Conservation (phyloP, 1,284 basidiomycete genomes). For the Apiotrichum veenhuisii region DNA sequence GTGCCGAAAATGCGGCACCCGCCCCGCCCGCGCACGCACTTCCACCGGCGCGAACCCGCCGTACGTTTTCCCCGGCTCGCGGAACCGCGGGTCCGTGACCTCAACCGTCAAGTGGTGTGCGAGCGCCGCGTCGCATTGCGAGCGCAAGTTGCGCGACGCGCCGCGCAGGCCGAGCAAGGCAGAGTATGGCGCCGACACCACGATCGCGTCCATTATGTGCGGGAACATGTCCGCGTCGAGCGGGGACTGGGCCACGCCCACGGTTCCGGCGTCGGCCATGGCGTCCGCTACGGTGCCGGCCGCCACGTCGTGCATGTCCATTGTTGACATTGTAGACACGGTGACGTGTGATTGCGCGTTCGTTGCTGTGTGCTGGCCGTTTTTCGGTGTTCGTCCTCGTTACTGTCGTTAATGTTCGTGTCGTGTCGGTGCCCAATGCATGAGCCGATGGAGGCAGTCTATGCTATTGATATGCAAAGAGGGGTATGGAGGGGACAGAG, state of each 20-base stretch:
- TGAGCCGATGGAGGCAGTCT: too few relatives aligned
- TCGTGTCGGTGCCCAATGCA: too few relatives aligned
- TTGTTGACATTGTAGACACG: too few relatives aligned
- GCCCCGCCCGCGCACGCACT: not conserved
- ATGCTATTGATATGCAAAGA: too few relatives aligned
- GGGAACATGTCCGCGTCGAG: not conserved
- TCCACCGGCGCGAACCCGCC: not conserved
- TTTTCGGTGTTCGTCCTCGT: not conserved
- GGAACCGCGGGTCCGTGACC: not conserved
- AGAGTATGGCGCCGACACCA: not conserved
- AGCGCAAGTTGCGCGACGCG: not conserved
- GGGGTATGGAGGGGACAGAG: too few relatives aligned
- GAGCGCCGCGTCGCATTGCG: not conserved
- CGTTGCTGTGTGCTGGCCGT: too few relatives aligned
- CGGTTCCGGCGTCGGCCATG: too few relatives aligned
- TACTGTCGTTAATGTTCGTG: not conserved
- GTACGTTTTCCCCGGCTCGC: not conserved
- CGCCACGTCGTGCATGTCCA: too few relatives aligned
- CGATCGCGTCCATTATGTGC: not conserved
- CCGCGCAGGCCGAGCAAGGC: not conserved
- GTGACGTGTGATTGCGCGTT: too few relatives aligned
- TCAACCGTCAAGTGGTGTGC: not conserved
- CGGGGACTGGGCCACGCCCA: too few relatives aligned
- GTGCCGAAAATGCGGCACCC: not conserved
- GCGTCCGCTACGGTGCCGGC: too few relatives aligned